A percentile compares a stretch with the other conserved stretches of the same genome.
These are phyloP conservation scores for Beauveria australis DNA, from an alignment of 2,329 filamentous ascomycete genomes.

Conservation along the genomic window DNA sequence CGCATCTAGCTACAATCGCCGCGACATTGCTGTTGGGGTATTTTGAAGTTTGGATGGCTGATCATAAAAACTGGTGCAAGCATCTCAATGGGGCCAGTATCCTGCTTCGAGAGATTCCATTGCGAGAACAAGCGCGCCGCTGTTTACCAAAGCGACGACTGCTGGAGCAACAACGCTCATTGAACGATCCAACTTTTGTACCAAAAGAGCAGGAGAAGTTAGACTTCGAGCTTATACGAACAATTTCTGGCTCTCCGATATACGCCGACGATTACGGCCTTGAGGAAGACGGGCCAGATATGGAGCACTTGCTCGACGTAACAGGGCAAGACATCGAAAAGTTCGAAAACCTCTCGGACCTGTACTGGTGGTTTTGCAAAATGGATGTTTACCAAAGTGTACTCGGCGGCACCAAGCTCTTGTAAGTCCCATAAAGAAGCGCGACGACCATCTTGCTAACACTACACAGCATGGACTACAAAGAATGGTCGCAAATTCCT, in stretches of 20 bases:
- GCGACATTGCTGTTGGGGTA: slow-evolving; percentile 80
- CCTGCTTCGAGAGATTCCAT: slow-evolving; percentile 75
- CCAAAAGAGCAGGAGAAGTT: slow-evolving; percentile 29
- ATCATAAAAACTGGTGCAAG: slow-evolving; percentile 92
- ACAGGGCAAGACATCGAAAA: slow-evolving; percentile 63
- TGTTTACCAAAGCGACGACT: slow-evolving; percentile 55
- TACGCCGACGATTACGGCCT: slow-evolving; percentile 31
- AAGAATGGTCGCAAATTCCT: slow-evolving; percentile 77
- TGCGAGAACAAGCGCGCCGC: slow-evolving; percentile 61
- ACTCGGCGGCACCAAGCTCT: slow-evolving; percentile 72
- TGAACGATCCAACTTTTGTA: slow-evolving; percentile 1
- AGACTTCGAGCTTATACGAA: slow-evolving; percentile 33
- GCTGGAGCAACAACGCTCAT: slow-evolving; percentile 12
- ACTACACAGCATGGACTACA: slow-evolving; percentile 61
- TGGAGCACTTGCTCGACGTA: slow-evolving; percentile 16
- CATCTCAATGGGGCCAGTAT: slow-evolving; percentile 80
- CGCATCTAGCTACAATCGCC: slow-evolving; percentile 74
- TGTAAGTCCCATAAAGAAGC: slow-evolving; percentile 52
- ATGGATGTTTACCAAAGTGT: slow-evolving; percentile 91
- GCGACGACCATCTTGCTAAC: neutral
- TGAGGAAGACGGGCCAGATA: slow-evolving; percentile 20
- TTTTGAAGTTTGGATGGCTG: slow-evolving; percentile 90
- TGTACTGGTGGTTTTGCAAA: slow-evolving; percentile 95
- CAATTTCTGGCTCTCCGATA: slow-evolving; percentile 32
- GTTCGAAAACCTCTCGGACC: slow-evolving; percentile 73